Evolutionary conservation across 768 basidiomycete species (phyloP), one percentile per base, ranked within the genome.

Genomic region (Candolleomyces efflorescens): DNA sequence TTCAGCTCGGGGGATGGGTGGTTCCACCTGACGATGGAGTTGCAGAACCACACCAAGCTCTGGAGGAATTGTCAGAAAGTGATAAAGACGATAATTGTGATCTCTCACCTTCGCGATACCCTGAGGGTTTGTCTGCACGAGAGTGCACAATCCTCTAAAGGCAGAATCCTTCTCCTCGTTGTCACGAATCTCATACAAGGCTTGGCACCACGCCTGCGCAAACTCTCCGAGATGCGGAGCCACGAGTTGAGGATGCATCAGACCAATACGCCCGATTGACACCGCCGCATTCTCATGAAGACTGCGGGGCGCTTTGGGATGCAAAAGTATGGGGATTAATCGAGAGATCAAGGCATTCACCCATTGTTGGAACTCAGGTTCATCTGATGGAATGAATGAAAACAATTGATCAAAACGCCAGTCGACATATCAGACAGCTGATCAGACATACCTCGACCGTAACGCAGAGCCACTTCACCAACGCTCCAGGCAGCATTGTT

Each of bases 401-500:
- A 10, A 4, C 26, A 1, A 24, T 22, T 13, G 1, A 48, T 38
- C 7, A 54, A 56, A 47, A 52, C 24, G 43, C 53, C 12, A 32
- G 58, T 37, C 56, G 18, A 15, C 48, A 41, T n/a, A n/a, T 43
- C 26, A 9, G 3, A 47, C 47, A 56, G 52, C 48, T 13, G 7
- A 53, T 49, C 27, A 3, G 63, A 68, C 81, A 56, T 67, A 90
- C 91, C 88, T 62, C 84, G 78, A 53, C 93, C 91, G 68, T 92
- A 94, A 48, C 94, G 91, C 60, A 99, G 74, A 7, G 97, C 93
- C 32, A 99, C 93, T 72, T 99, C 97, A 45, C 97, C 97, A 26
- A 97, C 94, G n/a, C 94, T 94, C 97, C 97, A 99, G 1, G 96
- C 96, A 10, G 97, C 97, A 68, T 99, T 99, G 73, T 99, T 99